These are phyloP conservation scores for Nymphaea thermarum DNA, from an alignment of 164 flowering plant species.

Conservation along the genomic window DNA sequence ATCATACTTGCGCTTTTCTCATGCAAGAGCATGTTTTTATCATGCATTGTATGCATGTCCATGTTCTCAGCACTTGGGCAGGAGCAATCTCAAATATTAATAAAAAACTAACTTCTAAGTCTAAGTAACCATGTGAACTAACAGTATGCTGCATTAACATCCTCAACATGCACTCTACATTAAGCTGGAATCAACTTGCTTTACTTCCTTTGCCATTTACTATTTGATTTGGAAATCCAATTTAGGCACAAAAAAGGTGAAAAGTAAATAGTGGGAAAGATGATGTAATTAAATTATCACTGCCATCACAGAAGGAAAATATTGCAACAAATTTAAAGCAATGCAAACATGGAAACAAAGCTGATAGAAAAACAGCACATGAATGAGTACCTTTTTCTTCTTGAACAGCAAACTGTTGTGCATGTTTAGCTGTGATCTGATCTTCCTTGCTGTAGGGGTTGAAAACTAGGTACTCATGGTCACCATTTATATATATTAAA, in stretches of 20 bases:
- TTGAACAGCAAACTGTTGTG: neutral
- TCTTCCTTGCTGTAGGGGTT: constrained; percentile 41
- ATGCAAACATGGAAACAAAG: neutral
- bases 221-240: no score
- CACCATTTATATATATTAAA: constrained; percentile 43
- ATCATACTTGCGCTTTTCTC: no score
- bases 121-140: neutral
- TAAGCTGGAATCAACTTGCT: no score
- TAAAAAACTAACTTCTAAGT: neutral
- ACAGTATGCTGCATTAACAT: neutral
- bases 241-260: no score
- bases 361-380: neutral
- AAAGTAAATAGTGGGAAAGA: no score
- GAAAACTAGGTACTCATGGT: constrained; percentile 76
- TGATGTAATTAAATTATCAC: no score
- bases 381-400: constrained; percentile 48
- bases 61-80: no score
- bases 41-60: no score
- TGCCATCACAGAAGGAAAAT: no score
- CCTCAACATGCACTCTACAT: no score
- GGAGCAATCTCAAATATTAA: neutral
- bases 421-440: neutral
- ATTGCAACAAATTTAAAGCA: neutral
- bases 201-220: no score
- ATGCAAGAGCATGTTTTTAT: no score